Conservation (phyloP, 352 stramenopile genomes). For the Pythium myriotylum region DNA sequence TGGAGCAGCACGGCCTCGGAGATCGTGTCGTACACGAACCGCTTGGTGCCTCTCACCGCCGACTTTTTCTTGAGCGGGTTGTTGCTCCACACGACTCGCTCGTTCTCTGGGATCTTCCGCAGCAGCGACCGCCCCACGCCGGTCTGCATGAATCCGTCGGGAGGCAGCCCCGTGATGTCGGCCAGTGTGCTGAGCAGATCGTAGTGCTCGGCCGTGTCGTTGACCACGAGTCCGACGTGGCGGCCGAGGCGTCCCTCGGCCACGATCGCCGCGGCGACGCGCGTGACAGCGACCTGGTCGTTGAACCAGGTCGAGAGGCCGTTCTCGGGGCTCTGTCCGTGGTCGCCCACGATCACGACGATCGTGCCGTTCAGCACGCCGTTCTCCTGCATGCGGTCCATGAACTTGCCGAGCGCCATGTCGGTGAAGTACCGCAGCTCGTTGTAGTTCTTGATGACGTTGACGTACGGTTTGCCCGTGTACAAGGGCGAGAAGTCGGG, state of each 20-base stretch:
- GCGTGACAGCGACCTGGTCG: conserved; percentile 33
- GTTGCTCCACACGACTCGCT: conserved; percentile 56
- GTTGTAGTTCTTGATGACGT: conserved; percentile 35
- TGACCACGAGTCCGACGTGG: conserved; percentile 10
- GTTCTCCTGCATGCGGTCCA: conserved; percentile 47
- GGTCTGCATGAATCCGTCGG: conserved; percentile 27
- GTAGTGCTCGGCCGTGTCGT: conserved; percentile 27
- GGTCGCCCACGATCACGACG: conserved; percentile 52
- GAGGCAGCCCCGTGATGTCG: conserved; percentile 27
- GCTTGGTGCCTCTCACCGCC: conserved; percentile 34
- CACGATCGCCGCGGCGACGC: conserved; percentile 25
- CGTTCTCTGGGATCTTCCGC: conserved; percentile 34
- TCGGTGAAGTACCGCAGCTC: conserved; percentile 57
- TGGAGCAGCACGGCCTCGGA: conserved; percentile 38
- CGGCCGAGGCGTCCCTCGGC: conserved; percentile 24
- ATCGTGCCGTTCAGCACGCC: conserved; percentile 56
- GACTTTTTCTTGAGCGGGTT: conserved; percentile 55
- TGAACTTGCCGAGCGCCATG: conserved; percentile 46
- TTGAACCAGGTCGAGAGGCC: conserved; percentile 15
- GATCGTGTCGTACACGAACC: conserved; percentile 47
- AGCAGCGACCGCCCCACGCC: conserved; percentile 40
- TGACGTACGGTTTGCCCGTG: not conserved
- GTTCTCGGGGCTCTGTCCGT: conserved; percentile 46
- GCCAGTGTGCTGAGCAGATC: conserved; percentile 31
- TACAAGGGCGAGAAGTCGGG: conserved; percentile 41